Percentiles rank a stretch among this genome's conserved stretches.
phyloP scores from a whole-genome alignment of 495 filamentous ascomycete genomes.

The Tuber microsphaerosporum region DNA sequence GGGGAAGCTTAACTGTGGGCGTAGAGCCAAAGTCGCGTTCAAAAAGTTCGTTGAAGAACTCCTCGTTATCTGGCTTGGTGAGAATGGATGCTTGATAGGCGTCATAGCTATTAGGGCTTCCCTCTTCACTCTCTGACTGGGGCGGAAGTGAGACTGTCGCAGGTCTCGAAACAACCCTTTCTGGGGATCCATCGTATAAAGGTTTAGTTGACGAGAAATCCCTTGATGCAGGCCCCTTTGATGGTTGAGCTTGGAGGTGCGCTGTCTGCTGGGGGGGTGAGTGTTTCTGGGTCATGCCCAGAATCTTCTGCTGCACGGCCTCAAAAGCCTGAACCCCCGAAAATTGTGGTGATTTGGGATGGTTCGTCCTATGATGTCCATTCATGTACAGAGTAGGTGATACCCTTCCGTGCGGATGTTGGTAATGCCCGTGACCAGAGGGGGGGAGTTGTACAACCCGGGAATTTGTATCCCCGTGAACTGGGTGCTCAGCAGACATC shows the following conservation, averaged over 20 bases:
- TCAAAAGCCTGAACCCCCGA: constrained; percentile 25
- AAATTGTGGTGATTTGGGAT: constrained; percentile 21
- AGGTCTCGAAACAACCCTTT: constrained; percentile 15
- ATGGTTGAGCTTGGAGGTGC: constrained; percentile 23
- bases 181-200: constrained; percentile 31
- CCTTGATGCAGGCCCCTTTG: constrained; percentile 20
- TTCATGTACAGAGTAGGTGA: constrained; percentile 22
- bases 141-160: constrained; percentile 32
- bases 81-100: constrained; percentile 24
- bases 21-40: constrained; percentile 40
- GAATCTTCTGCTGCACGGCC: constrained; percentile 27
- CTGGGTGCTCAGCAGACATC: constrained; percentile 39
- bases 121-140: constrained; percentile 2
- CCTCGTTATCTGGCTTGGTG: constrained; percentile 40
- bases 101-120: constrained; percentile 23
- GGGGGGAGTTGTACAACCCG: constrained; percentile 38
- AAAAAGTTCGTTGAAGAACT: constrained; percentile 39
- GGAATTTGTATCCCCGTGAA: constrained; percentile 31
- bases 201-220: constrained; percentile 37
- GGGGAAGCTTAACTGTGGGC: constrained; percentile 38
- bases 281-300: constrained; percentile 21
- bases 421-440: constrained; percentile 14
- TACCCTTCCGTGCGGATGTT: constrained; percentile 19
- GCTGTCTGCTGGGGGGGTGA: constrained; percentile 23
- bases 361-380: constrained; percentile 17